phyloP scores from a whole-genome alignment of 2,329 filamentous ascomycete genomes.

The Aspergillus sp. region DNA sequence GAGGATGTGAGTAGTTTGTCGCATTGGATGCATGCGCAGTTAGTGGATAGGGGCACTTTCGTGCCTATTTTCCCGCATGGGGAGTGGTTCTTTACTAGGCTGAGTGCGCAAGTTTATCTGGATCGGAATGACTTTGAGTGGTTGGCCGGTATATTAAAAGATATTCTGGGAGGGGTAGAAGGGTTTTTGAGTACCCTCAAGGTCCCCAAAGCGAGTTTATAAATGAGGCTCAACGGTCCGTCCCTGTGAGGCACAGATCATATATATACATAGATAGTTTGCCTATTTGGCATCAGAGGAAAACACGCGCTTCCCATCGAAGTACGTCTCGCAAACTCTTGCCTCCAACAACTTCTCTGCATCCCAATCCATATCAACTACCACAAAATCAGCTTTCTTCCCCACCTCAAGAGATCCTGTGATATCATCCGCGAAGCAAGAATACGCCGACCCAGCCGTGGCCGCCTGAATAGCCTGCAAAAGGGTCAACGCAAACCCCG shows the following conservation, averaged over 20 bases:
- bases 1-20: slow-evolving; percentile 45
- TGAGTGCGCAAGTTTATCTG: slow-evolving; percentile 84
- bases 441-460: slow-evolving; percentile 46
- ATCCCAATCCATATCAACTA: slow-evolving; percentile 44
- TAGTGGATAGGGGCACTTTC: slow-evolving; percentile 68
- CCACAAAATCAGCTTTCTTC: slow-evolving; percentile 46
- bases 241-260: background rate
- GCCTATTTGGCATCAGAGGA: too few species aligned
- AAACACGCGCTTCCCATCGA: slow-evolving; percentile 37
- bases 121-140: slow-evolving; percentile 75
- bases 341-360: slow-evolving; percentile 40
- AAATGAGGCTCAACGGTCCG: background rate
- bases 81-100: slow-evolving; percentile 65
- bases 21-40: slow-evolving; percentile 57
- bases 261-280: background rate
- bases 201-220: background rate
- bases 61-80: slow-evolving; percentile 63
- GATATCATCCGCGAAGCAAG: slow-evolving; percentile 43
- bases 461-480: slow-evolving; percentile 45
- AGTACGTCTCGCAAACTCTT: slow-evolving; percentile 44
- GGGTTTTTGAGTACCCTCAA: slow-evolving; percentile 35
- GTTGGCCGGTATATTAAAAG: slow-evolving; percentile 60
- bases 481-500: slow-evolving; percentile 42
- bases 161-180: slow-evolving; percentile 54
- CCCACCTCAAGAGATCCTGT: slow-evolving; percentile 40